Conservation (phyloP, 2,329 filamentous ascomycete species). For the Cytospora piceicola region DNA sequence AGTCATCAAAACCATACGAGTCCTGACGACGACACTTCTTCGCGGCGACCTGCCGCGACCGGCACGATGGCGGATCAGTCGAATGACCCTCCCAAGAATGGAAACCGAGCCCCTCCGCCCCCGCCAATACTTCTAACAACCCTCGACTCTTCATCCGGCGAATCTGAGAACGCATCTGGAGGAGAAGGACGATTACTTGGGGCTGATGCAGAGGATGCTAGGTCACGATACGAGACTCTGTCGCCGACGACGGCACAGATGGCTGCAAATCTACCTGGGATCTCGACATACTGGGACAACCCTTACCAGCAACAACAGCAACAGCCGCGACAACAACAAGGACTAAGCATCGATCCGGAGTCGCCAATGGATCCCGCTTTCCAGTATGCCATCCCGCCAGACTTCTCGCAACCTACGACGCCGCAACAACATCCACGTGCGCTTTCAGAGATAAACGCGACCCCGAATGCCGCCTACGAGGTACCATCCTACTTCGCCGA, state of each 20-base stretch:
- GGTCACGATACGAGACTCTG: constrained; percentile 29
- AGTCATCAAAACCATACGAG: constrained; percentile 14
- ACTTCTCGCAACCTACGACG: constrained; percentile 36
- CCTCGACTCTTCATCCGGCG: constrained; percentile 30
- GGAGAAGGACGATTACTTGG: constrained; percentile 16
- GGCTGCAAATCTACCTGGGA: constrained; percentile 45
- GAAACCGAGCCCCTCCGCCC: constrained; percentile 19
- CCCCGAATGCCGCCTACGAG: constrained; percentile 32
- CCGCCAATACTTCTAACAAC: constrained; percentile 19
- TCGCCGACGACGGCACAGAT: constrained; percentile 37
- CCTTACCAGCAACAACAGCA: constrained; percentile 41
- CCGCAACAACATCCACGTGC: constrained; percentile 33
- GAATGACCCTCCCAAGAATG: constrained; percentile 18
- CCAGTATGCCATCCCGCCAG: constrained; percentile 59
- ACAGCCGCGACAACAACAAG: constrained; percentile 25
- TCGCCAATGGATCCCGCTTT: constrained; percentile 59
- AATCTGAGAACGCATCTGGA: constrained; percentile 12
- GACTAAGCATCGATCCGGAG: constrained; percentile 44
- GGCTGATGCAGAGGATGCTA: constrained; percentile 15
- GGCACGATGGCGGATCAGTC: constrained; percentile 29
- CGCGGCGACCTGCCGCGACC: constrained; percentile 1
- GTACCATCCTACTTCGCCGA: constrained; percentile 30
- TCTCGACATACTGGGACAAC: constrained; percentile 57
- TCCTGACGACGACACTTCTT: constrained; percentile 2
- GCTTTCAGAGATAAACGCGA: constrained; percentile 34